Conservation (phyloP, 1,284 basidiomycete species). For the Apiotrichum domesticum region DNA sequence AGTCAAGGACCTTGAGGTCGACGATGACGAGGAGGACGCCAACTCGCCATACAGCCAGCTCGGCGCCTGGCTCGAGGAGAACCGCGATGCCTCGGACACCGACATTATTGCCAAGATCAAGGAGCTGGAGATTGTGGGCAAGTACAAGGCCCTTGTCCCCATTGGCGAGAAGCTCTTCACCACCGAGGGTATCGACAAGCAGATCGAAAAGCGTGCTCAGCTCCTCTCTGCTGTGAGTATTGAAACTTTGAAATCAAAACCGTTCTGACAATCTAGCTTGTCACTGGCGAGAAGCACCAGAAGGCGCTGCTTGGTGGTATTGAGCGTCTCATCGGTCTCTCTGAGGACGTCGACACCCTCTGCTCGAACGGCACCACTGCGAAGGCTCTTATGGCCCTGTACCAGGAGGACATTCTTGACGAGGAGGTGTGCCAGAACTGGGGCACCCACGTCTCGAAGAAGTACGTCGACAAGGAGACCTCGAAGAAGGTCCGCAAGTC, state of each 20-base stretch:
- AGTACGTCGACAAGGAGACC: conserved; percentile 92
- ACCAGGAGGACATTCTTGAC: conserved; percentile 87
- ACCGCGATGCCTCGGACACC: conserved; percentile 52
- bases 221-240: conserved; percentile 71
- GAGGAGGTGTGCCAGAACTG: conserved; percentile 86
- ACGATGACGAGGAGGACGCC: conserved; percentile 75
- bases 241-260: no score
- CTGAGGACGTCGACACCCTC: conserved; percentile 50
- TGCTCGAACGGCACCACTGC: conserved; percentile 34
- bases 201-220: conserved; percentile 67
- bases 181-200: conserved; percentile 59
- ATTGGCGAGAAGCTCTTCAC: conserved; percentile 85
- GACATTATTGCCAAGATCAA: conserved; percentile 80
- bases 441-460: conserved; percentile 96
- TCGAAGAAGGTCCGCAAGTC: conserved; percentile 95
- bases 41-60: conserved; percentile 82
- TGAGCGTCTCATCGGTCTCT: conserved; percentile 71
- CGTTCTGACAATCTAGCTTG: conserved; percentile 38
- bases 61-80: conserved; percentile 80
- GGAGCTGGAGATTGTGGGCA: conserved; percentile 88
- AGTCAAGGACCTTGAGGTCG: conserved; percentile 71
- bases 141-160: conserved; percentile 85
- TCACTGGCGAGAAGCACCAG: conserved; percentile 78
- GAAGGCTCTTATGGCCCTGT: conserved; percentile 91
- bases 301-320: conserved; percentile 87